Base-by-base conservation (phyloP, 352 stramenopile species). In the Globisporangium lucens region DNA sequence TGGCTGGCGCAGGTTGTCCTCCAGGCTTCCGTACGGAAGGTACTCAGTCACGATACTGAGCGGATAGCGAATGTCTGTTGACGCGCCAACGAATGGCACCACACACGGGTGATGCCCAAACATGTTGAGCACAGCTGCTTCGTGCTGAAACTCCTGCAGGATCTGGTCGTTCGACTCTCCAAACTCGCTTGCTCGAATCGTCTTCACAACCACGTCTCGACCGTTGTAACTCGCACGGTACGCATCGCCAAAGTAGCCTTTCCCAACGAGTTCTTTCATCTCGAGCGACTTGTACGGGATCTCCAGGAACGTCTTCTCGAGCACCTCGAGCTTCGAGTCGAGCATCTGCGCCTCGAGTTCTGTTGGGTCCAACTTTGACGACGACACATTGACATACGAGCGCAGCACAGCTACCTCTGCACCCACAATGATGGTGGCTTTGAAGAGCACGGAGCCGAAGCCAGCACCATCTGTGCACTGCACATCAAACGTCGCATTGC, bases 81-180 rank as follows among this genome's bases (percentile, higher is more conserved):
- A 91, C 22, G 86, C 86, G 6, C 86, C 86, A 6, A 93, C 83
- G 65, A 94, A 92, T n/a, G 84, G 85, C 8, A 94, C 85, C 58
- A 94, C 80, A 51, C 85, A 89, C 13, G 86, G 86, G 61, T 94
- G 86, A 67, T 94, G 81, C 0, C 86, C 86, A 78, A 94, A 94
- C 83, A 94, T 91, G 64, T 77, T 86, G 29, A 93, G 70, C 63
- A 93, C 81, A 0, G 86, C 84, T 3, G 86, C 86, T 69, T 94
- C 86, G 63, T 94, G 86, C 57, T 90, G 86, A 57, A 94, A 93
- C 63, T 94, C 85, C n/a, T 83, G 76, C 53, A 92, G 66, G 64
- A 94, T 89, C 65, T 94, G 83, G 35, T 87, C 78, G 12, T 76
- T 87, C 22, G 82, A 85, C 36, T 92, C 83, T 38, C 85, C 83